Conservation (phyloP, 768 basidiomycete genomes). For the Fomitopsis serialis region DNA sequence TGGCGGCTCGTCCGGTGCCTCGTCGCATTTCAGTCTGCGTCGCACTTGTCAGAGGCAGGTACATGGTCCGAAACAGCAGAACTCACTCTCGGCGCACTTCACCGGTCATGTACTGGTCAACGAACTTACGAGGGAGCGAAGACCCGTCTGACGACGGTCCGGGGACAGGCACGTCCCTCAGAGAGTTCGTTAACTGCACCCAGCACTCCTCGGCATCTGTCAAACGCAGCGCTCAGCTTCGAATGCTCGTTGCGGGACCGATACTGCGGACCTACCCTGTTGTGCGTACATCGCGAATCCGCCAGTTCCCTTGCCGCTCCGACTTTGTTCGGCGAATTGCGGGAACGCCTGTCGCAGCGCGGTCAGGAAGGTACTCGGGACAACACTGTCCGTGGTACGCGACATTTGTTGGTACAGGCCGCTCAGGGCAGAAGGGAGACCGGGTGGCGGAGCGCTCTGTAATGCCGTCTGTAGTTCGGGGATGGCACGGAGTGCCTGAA, state of each 20-base stretch:
- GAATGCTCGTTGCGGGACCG: not conserved
- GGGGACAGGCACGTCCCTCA: conserved; percentile 56
- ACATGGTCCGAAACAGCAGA: too few species aligned
- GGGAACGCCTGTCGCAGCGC: conserved; percentile 75
- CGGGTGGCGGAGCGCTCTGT: conserved; percentile 33
- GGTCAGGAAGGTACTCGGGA: conserved; percentile 63
- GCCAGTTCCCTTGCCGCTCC: conserved; percentile 36
- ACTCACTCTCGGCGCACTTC: conserved; percentile 68
- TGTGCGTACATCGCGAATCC: conserved; percentile 74
- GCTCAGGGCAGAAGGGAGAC: conserved; percentile 47
- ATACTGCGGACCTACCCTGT: conserved; percentile 42
- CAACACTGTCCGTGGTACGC: conserved; percentile 68
- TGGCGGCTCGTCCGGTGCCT: conserved; percentile 73
- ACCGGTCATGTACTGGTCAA: conserved; percentile 79
- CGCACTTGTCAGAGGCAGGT: too few species aligned
- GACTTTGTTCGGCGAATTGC: conserved; percentile 75
- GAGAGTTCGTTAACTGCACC: conserved; percentile 62
- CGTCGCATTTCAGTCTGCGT: conserved; percentile 78
- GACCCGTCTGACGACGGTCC: conserved; percentile 24
- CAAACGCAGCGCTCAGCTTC: not conserved
- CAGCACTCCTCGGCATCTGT: conserved; percentile 93
- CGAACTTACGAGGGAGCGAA: conserved; percentile 46
- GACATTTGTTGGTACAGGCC: conserved; percentile 72
- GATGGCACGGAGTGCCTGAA: conserved; percentile 90
- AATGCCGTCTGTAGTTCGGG: conserved; percentile 83